Evolutionary conservation across 495 filamentous ascomycete species (phyloP), one percentile per base, ranked within the genome.

Genomic region (Penicillium bovifimosum): DNA sequence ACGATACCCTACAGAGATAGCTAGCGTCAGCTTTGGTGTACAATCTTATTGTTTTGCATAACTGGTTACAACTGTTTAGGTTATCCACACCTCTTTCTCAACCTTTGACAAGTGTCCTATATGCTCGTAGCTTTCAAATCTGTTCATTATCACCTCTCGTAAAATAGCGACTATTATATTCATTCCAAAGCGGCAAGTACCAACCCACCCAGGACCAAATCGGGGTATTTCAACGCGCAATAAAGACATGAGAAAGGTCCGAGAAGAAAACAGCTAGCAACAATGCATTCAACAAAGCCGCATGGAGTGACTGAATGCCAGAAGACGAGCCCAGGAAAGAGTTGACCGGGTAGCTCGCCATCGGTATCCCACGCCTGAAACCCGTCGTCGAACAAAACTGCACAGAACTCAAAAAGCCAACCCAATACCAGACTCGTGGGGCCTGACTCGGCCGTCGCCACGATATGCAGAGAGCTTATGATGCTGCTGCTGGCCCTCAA

Each of bases 341-440:
- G 31, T 11, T 36, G 16, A 46, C 18, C 3, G n/a, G 8, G 9
- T 9, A 29, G 11, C 27, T 27, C 11, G 35, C 16, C 27, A 41
- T 45, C 32, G 20, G 31, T 34, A 44, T 33, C 39, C 9, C 9
- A 35, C 2, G 5, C 26, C 20, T 41, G 24, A 43, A 36, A 26
- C n/a, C 29, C 28, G 10, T 24, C 27, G 13, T 17, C 2, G 4
- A 33, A 18, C 6, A 32, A 28, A 18, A 0, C 16, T 26, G n/a
- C 14, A 27, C 10, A 39, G 17, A 47, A 50, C 24, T 63, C 52
- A 75, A 47, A 71, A 75, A 17, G 71, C 71, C 13, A 74, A 14
- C 35, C 71, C 71, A 28, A 74, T 65, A 14, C 58, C 50, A 9
- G 66, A 63, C 6, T 59, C 59, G 5, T 54, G 61, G 49, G 67